Evolutionary conservation across 1,284 basidiomycete species (phyloP).

Genomic region (Malassezia psittaci): DNA sequence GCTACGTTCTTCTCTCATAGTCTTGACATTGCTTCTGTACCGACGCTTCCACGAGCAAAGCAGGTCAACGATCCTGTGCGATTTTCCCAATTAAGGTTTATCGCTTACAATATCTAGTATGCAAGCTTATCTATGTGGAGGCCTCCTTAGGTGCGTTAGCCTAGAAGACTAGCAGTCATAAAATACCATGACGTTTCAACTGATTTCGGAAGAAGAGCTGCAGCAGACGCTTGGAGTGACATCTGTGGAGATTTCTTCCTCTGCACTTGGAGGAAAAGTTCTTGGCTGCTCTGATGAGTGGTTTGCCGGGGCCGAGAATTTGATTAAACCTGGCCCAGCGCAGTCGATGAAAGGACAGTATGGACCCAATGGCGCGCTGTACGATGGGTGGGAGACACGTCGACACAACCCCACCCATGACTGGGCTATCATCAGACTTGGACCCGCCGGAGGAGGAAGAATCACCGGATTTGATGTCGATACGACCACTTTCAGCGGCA

Average conservation of each 20-base stretch:
- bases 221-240: conserved; percentile 21
- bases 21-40: no score
- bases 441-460: conserved; percentile 58
- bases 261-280: conserved; percentile 68
- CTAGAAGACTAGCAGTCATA: background rate
- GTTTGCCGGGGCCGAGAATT: conserved; percentile 75
- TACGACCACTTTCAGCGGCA: conserved; percentile 90
- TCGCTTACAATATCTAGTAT: no score
- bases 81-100: no score
- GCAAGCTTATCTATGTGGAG: no score
- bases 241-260: conserved; percentile 68
- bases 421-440: conserved; percentile 85
- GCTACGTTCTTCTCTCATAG: no score
- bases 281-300: conserved; percentile 83
- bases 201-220: background rate
- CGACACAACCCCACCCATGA: conserved; percentile 80
- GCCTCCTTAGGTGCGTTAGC: no score
- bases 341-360: conserved; percentile 71
- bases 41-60: no score
- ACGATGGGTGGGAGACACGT: conserved; percentile 85
- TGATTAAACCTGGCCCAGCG: conserved; percentile 56
- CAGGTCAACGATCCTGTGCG: no score
- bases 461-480: conserved; percentile 86
- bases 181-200: conserved; percentile 1
- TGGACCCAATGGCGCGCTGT: conserved; percentile 87